Conservation (phyloP, 2,329 filamentous ascomycete genomes). For the Fusarium albidum region DNA sequence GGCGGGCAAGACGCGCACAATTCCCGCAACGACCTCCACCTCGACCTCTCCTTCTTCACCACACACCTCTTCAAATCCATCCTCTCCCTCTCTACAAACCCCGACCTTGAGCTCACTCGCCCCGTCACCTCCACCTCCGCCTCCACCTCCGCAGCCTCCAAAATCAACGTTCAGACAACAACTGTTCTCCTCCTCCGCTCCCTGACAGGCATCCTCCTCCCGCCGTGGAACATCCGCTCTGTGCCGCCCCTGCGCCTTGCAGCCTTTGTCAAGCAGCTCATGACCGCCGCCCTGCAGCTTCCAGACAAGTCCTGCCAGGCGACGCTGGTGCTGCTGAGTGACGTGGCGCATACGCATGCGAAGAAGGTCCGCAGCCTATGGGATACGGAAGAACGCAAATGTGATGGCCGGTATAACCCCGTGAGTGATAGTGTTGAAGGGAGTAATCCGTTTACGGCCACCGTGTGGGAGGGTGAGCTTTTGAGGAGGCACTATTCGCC, state of each 20-base stretch:
- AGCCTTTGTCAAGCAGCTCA: constrained; percentile 90
- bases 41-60: constrained; percentile 95
- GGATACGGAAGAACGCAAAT: constrained; percentile 93
- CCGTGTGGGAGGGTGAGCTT: constrained; percentile 93
- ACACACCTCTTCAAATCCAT: constrained; percentile 91
- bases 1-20: constrained; percentile 93
- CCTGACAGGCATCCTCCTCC: constrained; percentile 81
- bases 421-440: constrained; percentile 78
- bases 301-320: constrained; percentile 91
- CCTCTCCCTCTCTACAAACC: constrained; percentile 78
- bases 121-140: constrained; percentile 50
- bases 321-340: constrained; percentile 77
- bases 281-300: constrained; percentile 81
- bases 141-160: constrained; percentile 57
- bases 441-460: constrained; percentile 89
- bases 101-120: constrained; percentile 82
- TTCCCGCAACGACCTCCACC: constrained; percentile 79
- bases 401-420: constrained; percentile 86
- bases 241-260: constrained; percentile 86
- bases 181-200: constrained; percentile 91
- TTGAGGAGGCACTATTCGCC: constrained; percentile 87
- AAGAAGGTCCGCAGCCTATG: constrained; percentile 86
- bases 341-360: constrained; percentile 82
- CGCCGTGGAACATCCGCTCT: constrained; percentile 74
- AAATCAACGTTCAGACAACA: constrained; percentile 94